Base-by-base conservation (phyloP, 1,139 yeast genomes). In the Nakaseomyces bracarensis region DNA sequence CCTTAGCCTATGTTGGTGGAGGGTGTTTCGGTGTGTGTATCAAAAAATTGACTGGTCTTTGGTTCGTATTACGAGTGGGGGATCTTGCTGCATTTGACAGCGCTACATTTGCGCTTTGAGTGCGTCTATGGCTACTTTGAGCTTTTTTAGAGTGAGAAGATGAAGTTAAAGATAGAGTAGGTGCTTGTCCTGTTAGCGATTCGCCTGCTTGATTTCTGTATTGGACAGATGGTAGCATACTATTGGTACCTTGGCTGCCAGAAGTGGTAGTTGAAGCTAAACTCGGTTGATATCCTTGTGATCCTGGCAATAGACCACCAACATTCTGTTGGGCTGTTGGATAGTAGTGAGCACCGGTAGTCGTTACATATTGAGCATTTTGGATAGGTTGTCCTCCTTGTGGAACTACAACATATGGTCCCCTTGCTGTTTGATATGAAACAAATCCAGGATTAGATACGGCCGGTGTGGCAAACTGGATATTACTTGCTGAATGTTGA, bases 21-120 rank as follows among this genome's bases (percentile, higher is more conserved):
- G 59, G 59, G 40, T 56, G 58, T 39, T 53, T 56, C 20, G 59
- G 60, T 3, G 60, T 56, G 39, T 55, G 58, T 19, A 56, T 55
- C 36, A 56, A 41, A 43, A 56, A 56, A 39, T 54, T 54, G 9
- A 56, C 58, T 13, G 55, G 56, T 28, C 49, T 45, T 34, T 48
- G 55, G 4, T 49, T 48, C 7, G 44, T 40, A 22, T 42, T 44
- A 35, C 49, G 43, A 18, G 34, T 43, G 2, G 56, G 56, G 10
- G 56, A 51, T 29, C 40, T 46, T 6, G 35, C 21, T 4, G 39
- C 22, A 30, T 30, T 44, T 6, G 53, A 49, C 22, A 46, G 44
- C 4, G 39, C 41, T 6, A 53, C 48, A 26, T 43, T 49, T 3
- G 60, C 58, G 45, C 60, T 54, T 29, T 57, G 58, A 6, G 60